phyloP scores from a whole-genome alignment of 176 grass and related monocot species.

The Rhynchospora pubera region DNA sequence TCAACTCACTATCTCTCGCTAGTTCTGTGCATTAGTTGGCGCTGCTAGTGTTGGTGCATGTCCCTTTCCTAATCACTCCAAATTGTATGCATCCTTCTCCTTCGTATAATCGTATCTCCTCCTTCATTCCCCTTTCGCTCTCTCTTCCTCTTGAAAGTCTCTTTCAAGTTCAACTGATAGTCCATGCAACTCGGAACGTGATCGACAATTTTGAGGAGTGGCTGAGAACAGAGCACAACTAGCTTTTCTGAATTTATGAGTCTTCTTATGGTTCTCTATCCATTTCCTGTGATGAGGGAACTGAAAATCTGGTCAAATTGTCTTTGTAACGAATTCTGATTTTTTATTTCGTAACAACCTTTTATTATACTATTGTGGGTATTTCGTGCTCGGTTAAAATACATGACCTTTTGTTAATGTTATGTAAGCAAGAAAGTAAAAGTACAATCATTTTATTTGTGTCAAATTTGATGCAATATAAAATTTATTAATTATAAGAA shows the following conservation, averaged over 20 bases:
- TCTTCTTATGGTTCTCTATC: not conserved
- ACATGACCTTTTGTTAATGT: too few species aligned
- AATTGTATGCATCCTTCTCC: not conserved
- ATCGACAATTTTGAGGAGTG: not conserved
- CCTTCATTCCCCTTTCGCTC: not conserved
- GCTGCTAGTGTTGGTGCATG: not conserved
- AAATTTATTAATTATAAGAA: too few species aligned
- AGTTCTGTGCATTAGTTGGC: slow-evolving; percentile 8
- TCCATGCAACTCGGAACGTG: not conserved
- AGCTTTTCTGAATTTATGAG: not conserved
- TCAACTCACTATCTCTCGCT: not conserved
- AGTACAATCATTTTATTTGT: too few species aligned
- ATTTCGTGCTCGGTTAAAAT: too few species aligned
- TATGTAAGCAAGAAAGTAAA: too few species aligned
- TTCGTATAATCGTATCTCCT: not conserved
- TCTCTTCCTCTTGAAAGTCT: not conserved
- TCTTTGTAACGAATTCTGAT: not conserved
- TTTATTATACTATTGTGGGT: too few species aligned
- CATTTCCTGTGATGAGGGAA: not conserved
- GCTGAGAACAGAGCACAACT: not conserved
- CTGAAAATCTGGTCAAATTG: not conserved
- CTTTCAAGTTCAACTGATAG: not conserved
- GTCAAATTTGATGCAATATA: too few species aligned
- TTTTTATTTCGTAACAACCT: not conserved
- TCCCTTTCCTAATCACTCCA: not conserved